Base-by-base conservation (phyloP, 495 filamentous ascomycete species). In the Monascus purpureus region DNA sequence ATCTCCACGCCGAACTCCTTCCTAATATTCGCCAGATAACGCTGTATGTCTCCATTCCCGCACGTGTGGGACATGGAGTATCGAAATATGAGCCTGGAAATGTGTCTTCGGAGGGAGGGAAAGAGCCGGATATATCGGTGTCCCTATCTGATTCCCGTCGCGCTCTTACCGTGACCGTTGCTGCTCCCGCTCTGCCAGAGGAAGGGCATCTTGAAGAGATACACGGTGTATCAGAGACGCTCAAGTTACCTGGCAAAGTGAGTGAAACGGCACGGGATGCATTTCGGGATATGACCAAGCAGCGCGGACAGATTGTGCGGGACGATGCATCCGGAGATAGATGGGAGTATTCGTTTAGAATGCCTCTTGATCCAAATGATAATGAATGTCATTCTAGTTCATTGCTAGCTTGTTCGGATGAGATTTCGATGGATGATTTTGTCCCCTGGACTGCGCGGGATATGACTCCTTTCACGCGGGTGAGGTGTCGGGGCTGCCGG, bases 21-120 rank as follows among this genome's bases (percentile, higher is more conserved):
- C 65, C 75, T 37, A 84, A 94, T 47, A 92, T 97, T 42, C 75
- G 77, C 8, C 82, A 87, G 51, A 67, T 93, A 27, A 82, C 80
- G 3, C 57, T 93, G 13, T 77, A 75, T 37, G 73, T 76, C 3
- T 74, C 75, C 0, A 61, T 90, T 2, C 62, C 67, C 9, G 67
- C 68, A 5, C 20, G 20, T 5, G 5, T 22, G 20, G 20, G 13
- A 8, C 6, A 4, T 3, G 11, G 8, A 3, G n/a, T 11, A 8
- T n/a, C 17, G 3, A 19, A 19, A 11, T 2, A 6, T 5, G 29
- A 31, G 4, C 19, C 5, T 9, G 9, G 5, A 22, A 4, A 9
- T 9, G 20, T 22, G 5, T 22, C 20, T 5, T 4, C 9, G 9
- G 4, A 4, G 20, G 5, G 9, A 4, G 4, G 5, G 4, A 4